A percentile compares a stretch with the other conserved stretches of the same genome.
phyloP scores from a whole-genome alignment of 2,329 filamentous ascomycete genomes.

The Fusarium sp. region DNA sequence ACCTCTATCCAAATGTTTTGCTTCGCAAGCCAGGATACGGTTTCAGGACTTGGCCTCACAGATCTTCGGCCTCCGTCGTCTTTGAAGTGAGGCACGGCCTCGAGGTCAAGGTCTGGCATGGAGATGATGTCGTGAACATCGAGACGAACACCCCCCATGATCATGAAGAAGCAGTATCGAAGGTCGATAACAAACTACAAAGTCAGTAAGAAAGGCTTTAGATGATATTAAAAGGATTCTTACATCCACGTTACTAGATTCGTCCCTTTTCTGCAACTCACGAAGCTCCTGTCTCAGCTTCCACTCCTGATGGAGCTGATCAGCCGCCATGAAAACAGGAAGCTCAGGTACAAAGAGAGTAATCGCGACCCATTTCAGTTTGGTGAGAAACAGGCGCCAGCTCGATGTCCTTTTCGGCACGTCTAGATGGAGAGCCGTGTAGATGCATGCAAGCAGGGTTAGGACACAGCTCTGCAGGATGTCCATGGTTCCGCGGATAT shows the following conservation, averaged over 20 bases:
- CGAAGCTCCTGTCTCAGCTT: constrained; percentile 5
- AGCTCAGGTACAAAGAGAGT: constrained; percentile 48
- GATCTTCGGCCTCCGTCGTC: constrained; percentile 6
- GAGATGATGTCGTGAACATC: constrained; percentile 11
- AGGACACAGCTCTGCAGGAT: constrained; percentile 49
- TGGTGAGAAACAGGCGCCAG: constrained; percentile 18
- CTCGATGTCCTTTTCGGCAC: constrained; percentile 37
- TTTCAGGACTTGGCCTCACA: neutral
- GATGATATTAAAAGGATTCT: neutral
- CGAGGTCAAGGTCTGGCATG: constrained; percentile 4
- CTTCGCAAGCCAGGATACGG: constrained; percentile 8
- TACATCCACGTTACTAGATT: neutral
- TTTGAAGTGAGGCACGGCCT: neutral
- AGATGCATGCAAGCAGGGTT: constrained; percentile 50
- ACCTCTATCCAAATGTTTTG: constrained; percentile 14
- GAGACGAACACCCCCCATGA: constrained; percentile 44
- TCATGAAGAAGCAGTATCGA: constrained; percentile 43
- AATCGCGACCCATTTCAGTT: constrained; percentile 44
- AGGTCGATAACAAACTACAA: constrained; percentile 17
- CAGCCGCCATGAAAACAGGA: constrained; percentile 40
- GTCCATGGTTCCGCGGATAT: neutral
- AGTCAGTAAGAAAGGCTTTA: neutral
- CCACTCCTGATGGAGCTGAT: constrained; percentile 20
- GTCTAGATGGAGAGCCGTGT: constrained; percentile 51
- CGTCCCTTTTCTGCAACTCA: neutral